Conservation (phyloP, 352 stramenopile genomes). For the Phytophthora cactorum region DNA sequence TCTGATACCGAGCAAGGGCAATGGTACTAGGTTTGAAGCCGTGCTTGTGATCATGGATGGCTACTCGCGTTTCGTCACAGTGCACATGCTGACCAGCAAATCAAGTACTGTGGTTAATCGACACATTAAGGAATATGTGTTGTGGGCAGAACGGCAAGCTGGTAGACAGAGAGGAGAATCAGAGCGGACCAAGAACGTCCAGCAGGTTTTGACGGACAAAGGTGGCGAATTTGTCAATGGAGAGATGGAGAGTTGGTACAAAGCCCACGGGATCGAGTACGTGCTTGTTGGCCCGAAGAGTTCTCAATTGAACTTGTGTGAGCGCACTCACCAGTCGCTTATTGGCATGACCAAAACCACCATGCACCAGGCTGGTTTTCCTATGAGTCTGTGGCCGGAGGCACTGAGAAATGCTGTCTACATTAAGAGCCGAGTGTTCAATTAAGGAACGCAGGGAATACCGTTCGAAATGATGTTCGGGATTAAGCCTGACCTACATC, state of each 20-base stretch:
- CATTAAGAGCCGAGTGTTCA: not conserved
- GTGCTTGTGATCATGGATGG: slow-evolving; percentile 11
- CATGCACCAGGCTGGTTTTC: not conserved
- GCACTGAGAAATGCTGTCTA: not conserved
- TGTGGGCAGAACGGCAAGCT: slow-evolving; percentile 13
- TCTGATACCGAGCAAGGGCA: slow-evolving; percentile 10
- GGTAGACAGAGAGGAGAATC: not conserved
- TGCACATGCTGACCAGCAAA: slow-evolving; percentile 9
- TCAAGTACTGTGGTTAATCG: slow-evolving; percentile 4
- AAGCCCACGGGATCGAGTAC: not conserved
- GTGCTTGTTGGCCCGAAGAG: not conserved
- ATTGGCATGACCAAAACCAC: not conserved
- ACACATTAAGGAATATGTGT: slow-evolving; percentile 10
- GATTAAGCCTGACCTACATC: too few species aligned
- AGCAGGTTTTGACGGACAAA: not conserved
- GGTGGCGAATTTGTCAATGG: not conserved
- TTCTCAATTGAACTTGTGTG: not conserved
- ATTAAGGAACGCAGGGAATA: not conserved
- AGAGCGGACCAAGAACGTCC: not conserved
- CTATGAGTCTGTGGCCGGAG: not conserved
- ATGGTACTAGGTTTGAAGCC: slow-evolving; percentile 4
- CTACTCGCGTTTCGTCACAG: not conserved
- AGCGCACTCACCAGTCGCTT: not conserved
- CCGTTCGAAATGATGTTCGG: too few species aligned
- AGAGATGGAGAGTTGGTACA: not conserved